Conservation (phyloP, 1,284 basidiomycete species). For the Meira miltonrushii region DNA sequence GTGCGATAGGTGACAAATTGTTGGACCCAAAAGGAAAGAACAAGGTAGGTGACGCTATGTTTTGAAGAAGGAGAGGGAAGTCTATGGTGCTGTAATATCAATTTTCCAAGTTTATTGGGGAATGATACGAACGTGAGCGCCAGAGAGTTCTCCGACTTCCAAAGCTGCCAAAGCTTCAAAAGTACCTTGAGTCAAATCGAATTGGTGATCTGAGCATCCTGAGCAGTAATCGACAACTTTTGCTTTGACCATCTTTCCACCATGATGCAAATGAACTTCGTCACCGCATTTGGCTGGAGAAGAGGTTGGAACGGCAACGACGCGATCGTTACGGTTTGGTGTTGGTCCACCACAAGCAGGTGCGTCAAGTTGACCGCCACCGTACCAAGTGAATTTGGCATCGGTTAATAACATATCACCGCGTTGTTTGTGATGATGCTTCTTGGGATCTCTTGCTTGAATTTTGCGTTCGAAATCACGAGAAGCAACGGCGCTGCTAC, state of each 20-base stretch:
- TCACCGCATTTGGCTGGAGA: constrained; percentile 36
- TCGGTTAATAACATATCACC: not conserved
- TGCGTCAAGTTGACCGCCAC: constrained; percentile 32
- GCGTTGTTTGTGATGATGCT: constrained; percentile 1
- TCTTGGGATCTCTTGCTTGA: constrained; percentile 2
- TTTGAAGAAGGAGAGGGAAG: too few species aligned
- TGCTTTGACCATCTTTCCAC: constrained; percentile 38
- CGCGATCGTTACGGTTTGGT: constrained; percentile 30
- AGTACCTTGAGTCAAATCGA: constrained; percentile 23
- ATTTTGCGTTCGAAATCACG: constrained; percentile 3
- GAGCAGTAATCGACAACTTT: constrained; percentile 41
- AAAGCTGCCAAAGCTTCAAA: constrained; percentile 37
- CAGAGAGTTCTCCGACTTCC: constrained; percentile 28
- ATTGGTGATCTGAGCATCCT: constrained; percentile 16
- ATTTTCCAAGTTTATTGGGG: too few species aligned
- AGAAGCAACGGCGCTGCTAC: not conserved
- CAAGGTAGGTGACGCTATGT: too few species aligned
- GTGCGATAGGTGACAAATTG: too few species aligned
- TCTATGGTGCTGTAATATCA: too few species aligned
- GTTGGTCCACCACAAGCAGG: constrained; percentile 44
- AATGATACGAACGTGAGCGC: constrained; percentile 9
- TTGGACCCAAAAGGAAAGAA: too few species aligned
- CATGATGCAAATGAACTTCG: constrained; percentile 22
- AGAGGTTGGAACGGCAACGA: constrained; percentile 40
- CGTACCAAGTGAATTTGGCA: constrained; percentile 34